Conservation (phyloP, 2,329 filamentous ascomycete genomes). For the Lizonia empirigonia region DNA sequence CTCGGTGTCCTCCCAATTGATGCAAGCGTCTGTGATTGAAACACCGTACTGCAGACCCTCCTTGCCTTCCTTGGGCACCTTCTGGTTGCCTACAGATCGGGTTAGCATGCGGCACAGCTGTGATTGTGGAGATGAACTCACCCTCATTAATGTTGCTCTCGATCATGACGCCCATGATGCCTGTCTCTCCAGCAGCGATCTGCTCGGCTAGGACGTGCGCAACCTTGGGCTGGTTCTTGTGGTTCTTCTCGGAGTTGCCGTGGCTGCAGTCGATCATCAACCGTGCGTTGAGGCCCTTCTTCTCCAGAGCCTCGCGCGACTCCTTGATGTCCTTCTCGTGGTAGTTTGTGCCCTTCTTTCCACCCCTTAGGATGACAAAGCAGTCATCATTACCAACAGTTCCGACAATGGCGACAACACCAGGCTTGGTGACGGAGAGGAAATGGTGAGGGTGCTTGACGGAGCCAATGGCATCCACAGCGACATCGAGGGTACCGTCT, state of each 20-base stretch:
- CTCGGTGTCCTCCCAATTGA: constrained; percentile 90
- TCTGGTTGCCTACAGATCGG: constrained; percentile 71
- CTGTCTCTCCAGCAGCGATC: constrained; percentile 80
- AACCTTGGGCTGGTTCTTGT: constrained; percentile 96
- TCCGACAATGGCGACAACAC: constrained; percentile 91
- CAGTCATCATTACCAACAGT: constrained; percentile 96
- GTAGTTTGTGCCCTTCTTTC: constrained; percentile 93
- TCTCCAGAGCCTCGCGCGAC: constrained; percentile 77
- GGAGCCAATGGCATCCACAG: constrained; percentile 93
- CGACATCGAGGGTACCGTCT: constrained; percentile 85
- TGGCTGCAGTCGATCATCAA: constrained; percentile 99
- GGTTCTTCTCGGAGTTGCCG: constrained; percentile 93
- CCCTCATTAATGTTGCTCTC: constrained; percentile 97
- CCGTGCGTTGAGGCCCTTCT: constrained; percentile 74
- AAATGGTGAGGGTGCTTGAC: constrained; percentile 94
- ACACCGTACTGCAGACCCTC: constrained; percentile 88
- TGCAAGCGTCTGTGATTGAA: constrained; percentile 97
- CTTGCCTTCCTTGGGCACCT: constrained; percentile 86
- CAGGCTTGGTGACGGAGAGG: constrained; percentile 95
- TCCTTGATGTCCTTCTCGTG: constrained; percentile 82
- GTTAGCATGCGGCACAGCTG: constrained; percentile 15
- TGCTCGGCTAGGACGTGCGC: constrained; percentile 81
- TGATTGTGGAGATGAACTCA: constrained; percentile 48
- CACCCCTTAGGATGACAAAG: constrained; percentile 93
- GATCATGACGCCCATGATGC: constrained; percentile 98